These are phyloP conservation scores for Anisodus acutangulus DNA, from an alignment of 257 asterid genomes.

Conservation along the genomic window DNA sequence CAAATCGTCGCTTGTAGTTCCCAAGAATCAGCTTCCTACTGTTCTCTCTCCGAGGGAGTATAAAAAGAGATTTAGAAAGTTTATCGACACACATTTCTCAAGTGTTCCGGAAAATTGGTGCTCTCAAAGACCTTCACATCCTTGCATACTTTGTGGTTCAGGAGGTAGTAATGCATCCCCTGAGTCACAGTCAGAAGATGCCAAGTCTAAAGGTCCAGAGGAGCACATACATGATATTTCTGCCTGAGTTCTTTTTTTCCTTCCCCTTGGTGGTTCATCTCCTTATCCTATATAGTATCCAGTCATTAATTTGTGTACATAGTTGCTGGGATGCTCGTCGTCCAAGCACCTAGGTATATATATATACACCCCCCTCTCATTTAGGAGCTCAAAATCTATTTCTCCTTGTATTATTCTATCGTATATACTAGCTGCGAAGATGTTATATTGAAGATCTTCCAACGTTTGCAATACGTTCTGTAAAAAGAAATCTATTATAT, in stretches of 20 bases:
- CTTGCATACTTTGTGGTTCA: slow-evolving; percentile 57
- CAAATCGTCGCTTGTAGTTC: slow-evolving; percentile 84
- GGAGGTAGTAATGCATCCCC: slow-evolving; percentile 35
- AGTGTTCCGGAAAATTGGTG: slow-evolving; percentile 35
- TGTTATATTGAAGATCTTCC: too few relatives aligned
- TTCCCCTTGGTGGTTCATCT: not conserved
- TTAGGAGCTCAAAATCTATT: too few relatives aligned
- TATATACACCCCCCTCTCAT: slow-evolving; percentile 16
- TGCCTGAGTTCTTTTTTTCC: not conserved
- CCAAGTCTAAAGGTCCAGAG: slow-evolving; percentile 34
- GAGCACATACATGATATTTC: slow-evolving; percentile 27
- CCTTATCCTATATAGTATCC: not conserved
- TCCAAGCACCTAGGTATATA: slow-evolving; percentile 15
- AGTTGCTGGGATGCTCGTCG: not conserved
- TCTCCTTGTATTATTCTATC: too few relatives aligned
- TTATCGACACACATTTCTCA: slow-evolving; percentile 45
- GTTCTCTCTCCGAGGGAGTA: slow-evolving; percentile 85
- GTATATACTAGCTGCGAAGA: too few relatives aligned
- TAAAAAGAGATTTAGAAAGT: slow-evolving; percentile 81
- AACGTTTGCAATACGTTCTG: too few relatives aligned
- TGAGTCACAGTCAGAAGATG: slow-evolving; percentile 13
- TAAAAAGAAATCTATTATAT: too few relatives aligned
- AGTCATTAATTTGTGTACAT: slow-evolving; percentile 23
- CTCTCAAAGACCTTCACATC: slow-evolving; percentile 63
- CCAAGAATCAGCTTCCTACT: slow-evolving; percentile 81